Base-by-base conservation (phyloP, 192 early-diverging fungal genomes). In the Rhizophlyctis rosea region DNA sequence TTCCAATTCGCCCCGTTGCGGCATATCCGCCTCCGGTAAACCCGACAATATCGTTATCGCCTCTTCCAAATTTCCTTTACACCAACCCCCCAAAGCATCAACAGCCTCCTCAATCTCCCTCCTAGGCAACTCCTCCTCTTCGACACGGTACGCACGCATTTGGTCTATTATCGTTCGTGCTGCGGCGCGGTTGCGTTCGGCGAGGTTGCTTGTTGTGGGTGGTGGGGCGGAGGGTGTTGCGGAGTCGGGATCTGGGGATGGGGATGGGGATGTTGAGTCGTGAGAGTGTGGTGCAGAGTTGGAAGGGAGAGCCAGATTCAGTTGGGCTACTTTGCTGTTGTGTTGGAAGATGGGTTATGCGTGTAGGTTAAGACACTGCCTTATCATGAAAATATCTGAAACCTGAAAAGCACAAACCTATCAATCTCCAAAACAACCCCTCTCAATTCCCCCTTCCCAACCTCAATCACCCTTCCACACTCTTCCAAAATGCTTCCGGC, bases 371-470 rank as follows among this genome's bases (percentile, higher is more conserved):
- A n/a, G 44, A 47, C 11, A 47, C 9, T 13, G 44, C n/a, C n/a
- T 47, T 47, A 13, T 47, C n/a, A 47, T 47, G 9, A 13, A 47
- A 47, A 13, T 47, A n/a, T 47, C 44, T 13, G 51, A 18, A 7
- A 53, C 9, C 11, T 9, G 57, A 35, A 25, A 21, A 36, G 9
- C 24, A 23, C 65, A 1, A 55, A 67, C 65, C 50, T 35, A 59
- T 67, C 65, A 53, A 69, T 69, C 23, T 62, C 59, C 47, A 49
- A 31, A 16, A 69, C 31, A 27, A 39, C 55, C 27, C 28, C 53
- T 48, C 48, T 25, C 29, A 69, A 33, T 33, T 69, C 59, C 27
- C n/a, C 11, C 25, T 54, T 16, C 31, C 67, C 67, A 47, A 54
- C 36, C 18, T 69, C 59, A 30, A 62, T 51, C 27, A 57, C 51